Base-by-base conservation (phyloP, 805 yeast species). In the Sugiyamaella mastotermitis region DNA sequence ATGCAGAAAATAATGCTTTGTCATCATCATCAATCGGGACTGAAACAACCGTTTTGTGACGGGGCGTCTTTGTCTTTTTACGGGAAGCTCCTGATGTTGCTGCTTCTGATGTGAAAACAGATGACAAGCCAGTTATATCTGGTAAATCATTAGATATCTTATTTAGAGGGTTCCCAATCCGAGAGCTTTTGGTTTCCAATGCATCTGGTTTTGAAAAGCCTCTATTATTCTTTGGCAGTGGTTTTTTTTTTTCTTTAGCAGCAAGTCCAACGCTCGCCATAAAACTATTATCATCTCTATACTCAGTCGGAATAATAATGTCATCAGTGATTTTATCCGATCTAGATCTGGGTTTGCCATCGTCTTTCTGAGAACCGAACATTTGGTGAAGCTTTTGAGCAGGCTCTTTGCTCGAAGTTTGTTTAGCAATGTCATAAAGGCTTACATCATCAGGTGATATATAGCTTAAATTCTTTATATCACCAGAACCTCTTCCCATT, bases 11-110 rank as follows among this genome's bases (percentile, higher is more conserved):
- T 19, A 45, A 28, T 11, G 49, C 50, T 19, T 36, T 33, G 33
- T 47, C 49, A 17, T 45, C 47, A 16, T 40, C 37, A 22, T 47
- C 50, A 24, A 47, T 20, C 9, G 50, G 50, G 8, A 47, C 50
- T 5, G 50, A 47, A n/a, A 42, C 46, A 16, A 47, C 35, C 7
- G 46, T 41, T 31, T 45, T 47, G 31, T 47, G 48, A 3, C 38
- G 18, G 11, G 27, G 23, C 5, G 33, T 4, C 19, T 39, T 31
- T 16, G 19, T 17, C 32, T 28, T 33, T 17, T 25, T 23, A 8
- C 43, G 37, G n/a, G 40, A 5, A 5, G 21, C 29, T 13, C 25
- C 26, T n/a, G 17, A 22, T 3, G 32, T 11, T 13, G 23, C 35
- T 15, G 40, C 45, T 9, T 40, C 45, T 17, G 41, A 37, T 5